A percentile compares a stretch with the other conserved stretches of the same genome.
Evolutionary conservation across 768 basidiomycete genomes (phyloP).

Genomic region (Boletus subcaerulescens): DNA sequence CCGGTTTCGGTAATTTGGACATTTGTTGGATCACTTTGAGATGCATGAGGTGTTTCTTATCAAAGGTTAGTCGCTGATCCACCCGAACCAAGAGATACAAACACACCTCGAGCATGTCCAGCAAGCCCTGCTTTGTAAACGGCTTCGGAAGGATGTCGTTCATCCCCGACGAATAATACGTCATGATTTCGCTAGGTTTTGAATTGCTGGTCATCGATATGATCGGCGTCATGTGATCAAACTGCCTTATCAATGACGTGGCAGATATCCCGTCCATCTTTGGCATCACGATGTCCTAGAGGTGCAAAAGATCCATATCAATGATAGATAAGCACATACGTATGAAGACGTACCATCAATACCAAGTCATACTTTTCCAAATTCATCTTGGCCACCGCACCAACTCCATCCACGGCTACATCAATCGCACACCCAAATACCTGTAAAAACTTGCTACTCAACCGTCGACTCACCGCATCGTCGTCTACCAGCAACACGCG

Average conservation of each 20-base stretch:
- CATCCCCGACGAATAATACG: constrained; percentile 75
- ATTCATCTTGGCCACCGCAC: constrained; percentile 96
- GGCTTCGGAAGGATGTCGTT: constrained; percentile 97
- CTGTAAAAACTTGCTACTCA: constrained; percentile 91
- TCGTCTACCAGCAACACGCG: constrained; percentile 93
- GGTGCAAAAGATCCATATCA: not conserved
- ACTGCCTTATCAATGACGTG: constrained; percentile 90
- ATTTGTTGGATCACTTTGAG: constrained; percentile 84
- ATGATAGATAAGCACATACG: not conserved
- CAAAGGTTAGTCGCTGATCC: not conserved
- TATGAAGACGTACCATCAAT: constrained; percentile 69
- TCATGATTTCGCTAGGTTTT: constrained; percentile 87
- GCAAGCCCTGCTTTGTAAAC: constrained; percentile 89
- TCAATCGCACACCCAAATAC: constrained; percentile 95
- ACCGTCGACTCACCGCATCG: constrained; percentile 83
- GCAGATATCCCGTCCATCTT: constrained; percentile 86
- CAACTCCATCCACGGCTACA: constrained; percentile 89
- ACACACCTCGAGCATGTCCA: constrained; percentile 86
- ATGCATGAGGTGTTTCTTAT: constrained; percentile 82
- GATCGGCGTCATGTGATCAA: constrained; percentile 93
- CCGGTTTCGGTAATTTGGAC: constrained; percentile 52
- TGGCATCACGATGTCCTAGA: constrained; percentile 92
- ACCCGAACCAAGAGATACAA: not conserved
- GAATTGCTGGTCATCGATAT: constrained; percentile 98
- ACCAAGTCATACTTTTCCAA: constrained; percentile 94